Conservation (phyloP, 2,329 filamentous ascomycete species). For the Fusarium haematococcum region DNA sequence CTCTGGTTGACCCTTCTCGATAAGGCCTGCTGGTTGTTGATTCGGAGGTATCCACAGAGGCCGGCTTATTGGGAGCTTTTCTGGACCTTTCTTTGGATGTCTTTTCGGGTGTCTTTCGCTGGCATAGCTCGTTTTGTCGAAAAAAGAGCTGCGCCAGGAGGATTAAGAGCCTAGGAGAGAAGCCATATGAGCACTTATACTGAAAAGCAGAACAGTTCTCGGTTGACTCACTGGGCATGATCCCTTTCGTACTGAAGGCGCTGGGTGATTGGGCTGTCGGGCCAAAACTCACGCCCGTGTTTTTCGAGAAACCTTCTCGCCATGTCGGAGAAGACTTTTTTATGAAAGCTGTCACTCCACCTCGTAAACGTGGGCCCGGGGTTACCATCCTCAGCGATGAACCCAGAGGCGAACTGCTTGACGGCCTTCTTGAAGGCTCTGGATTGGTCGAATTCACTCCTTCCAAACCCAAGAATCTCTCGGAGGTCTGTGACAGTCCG, state of each 20-base stretch:
- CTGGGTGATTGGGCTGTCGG: neutral
- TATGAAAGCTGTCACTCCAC: neutral
- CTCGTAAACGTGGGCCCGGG: neutral
- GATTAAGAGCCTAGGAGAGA: neutral
- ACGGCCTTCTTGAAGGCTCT: neutral
- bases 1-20: neutral
- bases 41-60: too few relatives aligned
- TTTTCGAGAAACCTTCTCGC: neutral
- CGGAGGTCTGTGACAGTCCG: neutral
- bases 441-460: neutral
- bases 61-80: neutral
- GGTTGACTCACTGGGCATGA: neutral
- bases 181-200: neutral
- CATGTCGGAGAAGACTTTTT: neutral
- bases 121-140: neutral
- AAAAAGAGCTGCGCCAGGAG: neutral
- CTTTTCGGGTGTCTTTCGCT: neutral
- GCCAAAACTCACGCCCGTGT: neutral
- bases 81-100: neutral
- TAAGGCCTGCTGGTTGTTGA: neutral
- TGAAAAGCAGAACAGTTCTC: too few relatives aligned
- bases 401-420: neutral
- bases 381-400: neutral
- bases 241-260: neutral
- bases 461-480: neutral